These are phyloP conservation scores for Juglanconis sp. DNA, from an alignment of 2,329 filamentous ascomycete species.

Conservation along the genomic window DNA sequence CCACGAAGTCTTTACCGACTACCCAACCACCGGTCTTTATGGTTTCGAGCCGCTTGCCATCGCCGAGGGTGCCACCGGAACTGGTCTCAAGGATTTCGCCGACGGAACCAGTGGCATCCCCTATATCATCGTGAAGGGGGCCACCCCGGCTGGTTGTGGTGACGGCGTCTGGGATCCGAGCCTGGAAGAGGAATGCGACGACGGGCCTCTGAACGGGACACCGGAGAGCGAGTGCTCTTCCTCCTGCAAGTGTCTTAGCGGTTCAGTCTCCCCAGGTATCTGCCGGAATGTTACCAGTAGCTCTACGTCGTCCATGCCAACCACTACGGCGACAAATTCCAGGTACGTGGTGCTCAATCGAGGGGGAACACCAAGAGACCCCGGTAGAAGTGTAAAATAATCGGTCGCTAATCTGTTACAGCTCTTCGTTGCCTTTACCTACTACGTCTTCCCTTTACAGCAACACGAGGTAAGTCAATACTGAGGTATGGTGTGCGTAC, in stretches of 20 bases:
- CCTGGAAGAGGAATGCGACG: slow-evolving; percentile 39
- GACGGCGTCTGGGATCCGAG: slow-evolving; percentile 32
- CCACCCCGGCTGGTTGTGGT: slow-evolving; percentile 38
- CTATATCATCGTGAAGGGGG: slow-evolving; percentile 40
- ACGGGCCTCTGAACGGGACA: slow-evolving; percentile 30
- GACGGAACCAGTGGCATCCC: slow-evolving; percentile 36
- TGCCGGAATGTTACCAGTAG: slow-evolving; percentile 17
- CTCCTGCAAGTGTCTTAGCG: slow-evolving; percentile 36
- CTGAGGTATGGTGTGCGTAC: neutral
- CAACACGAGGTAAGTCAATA: neutral
- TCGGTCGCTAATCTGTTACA: neutral
- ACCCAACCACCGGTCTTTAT: slow-evolving; percentile 31
- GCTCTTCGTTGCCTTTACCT: neutral
- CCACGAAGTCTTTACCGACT: slow-evolving; percentile 38
- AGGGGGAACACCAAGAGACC: neutral
- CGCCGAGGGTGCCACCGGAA: slow-evolving; percentile 32
- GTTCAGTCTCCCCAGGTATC: slow-evolving; percentile 26
- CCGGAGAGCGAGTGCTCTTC: slow-evolving; percentile 34
- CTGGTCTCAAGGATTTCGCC: slow-evolving; percentile 32
- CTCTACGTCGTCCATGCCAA: slow-evolving; percentile 14
- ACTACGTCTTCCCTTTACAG: neutral
- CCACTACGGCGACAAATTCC: slow-evolving; percentile 7
- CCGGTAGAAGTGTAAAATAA: neutral
- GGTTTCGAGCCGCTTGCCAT: slow-evolving; percentile 39
- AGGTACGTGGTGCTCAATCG: neutral